phyloP scores from a whole-genome alignment of 139 green algal genomes.

The Picochlorum sp. region DNA sequence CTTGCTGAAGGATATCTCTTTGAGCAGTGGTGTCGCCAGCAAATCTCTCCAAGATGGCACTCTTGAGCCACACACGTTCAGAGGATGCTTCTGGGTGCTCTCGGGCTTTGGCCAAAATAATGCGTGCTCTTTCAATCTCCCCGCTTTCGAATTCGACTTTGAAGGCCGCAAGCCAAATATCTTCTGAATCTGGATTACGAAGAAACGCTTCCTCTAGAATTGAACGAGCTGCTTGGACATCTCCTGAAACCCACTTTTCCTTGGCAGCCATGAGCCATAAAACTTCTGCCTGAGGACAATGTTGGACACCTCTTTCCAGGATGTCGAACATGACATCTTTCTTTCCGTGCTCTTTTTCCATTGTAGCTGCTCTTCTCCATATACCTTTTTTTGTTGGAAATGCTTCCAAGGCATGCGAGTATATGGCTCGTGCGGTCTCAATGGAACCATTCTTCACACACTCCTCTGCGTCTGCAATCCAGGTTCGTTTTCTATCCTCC shows the following conservation, averaged over 20 bases:
- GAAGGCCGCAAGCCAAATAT: slow-evolving; percentile 96
- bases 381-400: slow-evolving; percentile 77
- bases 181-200: slow-evolving; percentile 84
- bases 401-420: slow-evolving; percentile 50
- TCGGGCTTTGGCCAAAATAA: slow-evolving; percentile 64
- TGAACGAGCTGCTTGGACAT: slow-evolving; percentile 62
- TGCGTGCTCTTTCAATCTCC: slow-evolving; percentile 66
- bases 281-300: slow-evolving; percentile 87
- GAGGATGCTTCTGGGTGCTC: slow-evolving; percentile 53
- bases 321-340: slow-evolving; percentile 68
- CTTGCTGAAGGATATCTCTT: slow-evolving; percentile 52
- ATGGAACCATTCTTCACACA: slow-evolving; percentile 42
- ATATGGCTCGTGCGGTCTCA: slow-evolving; percentile 86
- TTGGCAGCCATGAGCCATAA: slow-evolving; percentile 98
- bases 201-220: slow-evolving; percentile 79
- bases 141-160: slow-evolving; percentile 98
- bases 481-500: slow-evolving; percentile 81
- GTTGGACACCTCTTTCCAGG: slow-evolving; percentile 69
- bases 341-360: slow-evolving; percentile 85
- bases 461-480: slow-evolving; percentile 75
- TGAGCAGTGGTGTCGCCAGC: slow-evolving; percentile 55
- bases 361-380: slow-evolving; percentile 76
- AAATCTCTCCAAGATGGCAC: slow-evolving; percentile 86
- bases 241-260: slow-evolving; percentile 82
- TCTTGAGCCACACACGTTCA: slow-evolving; percentile 96